A percentile compares a stretch with the other conserved stretches of the same genome.
Conservation (phyloP, 768 basidiomycete genomes). For the Fomitopsis serialis region DNA sequence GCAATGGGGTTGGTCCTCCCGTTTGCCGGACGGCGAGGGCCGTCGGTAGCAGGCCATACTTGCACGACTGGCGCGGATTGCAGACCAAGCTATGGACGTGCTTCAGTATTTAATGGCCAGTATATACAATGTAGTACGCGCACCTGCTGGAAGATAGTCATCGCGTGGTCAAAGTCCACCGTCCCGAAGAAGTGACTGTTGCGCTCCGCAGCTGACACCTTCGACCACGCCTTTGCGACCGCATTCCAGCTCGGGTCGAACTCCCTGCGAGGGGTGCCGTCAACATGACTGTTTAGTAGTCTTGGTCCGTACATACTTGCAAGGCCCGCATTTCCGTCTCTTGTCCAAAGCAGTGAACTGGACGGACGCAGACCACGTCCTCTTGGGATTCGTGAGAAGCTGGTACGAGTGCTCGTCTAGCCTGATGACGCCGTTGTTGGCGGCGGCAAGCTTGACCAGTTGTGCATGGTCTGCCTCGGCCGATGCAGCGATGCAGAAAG, state of each 20-base stretch:
- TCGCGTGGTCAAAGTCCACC: constrained; percentile 79
- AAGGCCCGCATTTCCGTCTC: constrained; percentile 83
- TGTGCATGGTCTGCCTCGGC: constrained; percentile 38
- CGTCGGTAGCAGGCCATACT: constrained; percentile 68
- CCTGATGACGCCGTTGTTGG: constrained; percentile 75
- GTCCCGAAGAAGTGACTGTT: constrained; percentile 90
- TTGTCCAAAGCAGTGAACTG: constrained; percentile 85
- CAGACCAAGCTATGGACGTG: constrained; percentile 61
- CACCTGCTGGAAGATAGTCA: constrained; percentile 78
- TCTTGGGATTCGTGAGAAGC: constrained; percentile 64
- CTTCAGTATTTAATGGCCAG: background rate
- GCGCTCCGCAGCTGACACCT: constrained; percentile 51
- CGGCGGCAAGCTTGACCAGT: constrained; percentile 62
- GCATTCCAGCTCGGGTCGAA: constrained; percentile 82
- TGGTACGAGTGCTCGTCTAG: constrained; percentile 76
- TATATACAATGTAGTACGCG: background rate
- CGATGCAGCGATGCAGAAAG: constrained; percentile 26
- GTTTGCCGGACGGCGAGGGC: constrained; percentile 56
- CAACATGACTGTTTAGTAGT: background rate
- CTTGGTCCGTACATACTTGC: constrained; percentile 57
- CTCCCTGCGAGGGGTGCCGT: constrained; percentile 43
- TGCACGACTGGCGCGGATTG: constrained; percentile 80
- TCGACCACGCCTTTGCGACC: constrained; percentile 81
- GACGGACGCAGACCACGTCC: constrained; percentile 85
- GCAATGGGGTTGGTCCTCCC: constrained; percentile 52